A percentile compares a stretch with the other conserved stretches of the same genome.
These are phyloP conservation scores for Suhomyces faveliae DNA, from an alignment of 805 yeast genomes.

Conservation along the genomic window DNA sequence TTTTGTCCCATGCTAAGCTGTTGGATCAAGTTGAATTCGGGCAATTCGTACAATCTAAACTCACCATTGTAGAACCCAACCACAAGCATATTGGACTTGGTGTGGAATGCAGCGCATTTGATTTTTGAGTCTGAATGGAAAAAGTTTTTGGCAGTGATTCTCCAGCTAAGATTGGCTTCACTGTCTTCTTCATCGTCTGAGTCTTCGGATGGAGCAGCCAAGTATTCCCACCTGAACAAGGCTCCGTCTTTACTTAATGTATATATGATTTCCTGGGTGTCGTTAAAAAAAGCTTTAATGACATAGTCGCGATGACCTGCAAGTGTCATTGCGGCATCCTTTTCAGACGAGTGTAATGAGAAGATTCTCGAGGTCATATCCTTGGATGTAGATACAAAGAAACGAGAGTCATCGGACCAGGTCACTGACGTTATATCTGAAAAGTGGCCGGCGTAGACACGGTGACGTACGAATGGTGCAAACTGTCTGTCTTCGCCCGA, in stretches of 20 bases:
- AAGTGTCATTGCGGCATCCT: constrained; percentile 75
- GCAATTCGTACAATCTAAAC: constrained; percentile 86
- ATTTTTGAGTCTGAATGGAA: constrained; percentile 72
- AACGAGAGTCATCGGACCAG: constrained; percentile 92
- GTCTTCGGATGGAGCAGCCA: constrained; percentile 51
- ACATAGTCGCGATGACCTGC: constrained; percentile 94
- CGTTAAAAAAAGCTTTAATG: constrained; percentile 79
- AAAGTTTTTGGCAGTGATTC: constrained; percentile 73
- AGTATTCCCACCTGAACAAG: constrained; percentile 85
- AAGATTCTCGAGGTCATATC: constrained; percentile 87
- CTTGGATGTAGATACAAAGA: constrained; percentile 79
- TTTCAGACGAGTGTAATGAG: constrained; percentile 66
- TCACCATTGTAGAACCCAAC: constrained; percentile 91
- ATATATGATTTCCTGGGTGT: constrained; percentile 85
- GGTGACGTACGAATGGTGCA: constrained; percentile 90
- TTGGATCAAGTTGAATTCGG: constrained; percentile 75
- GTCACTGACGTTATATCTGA: constrained; percentile 72
- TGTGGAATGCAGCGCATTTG: constrained; percentile 81
- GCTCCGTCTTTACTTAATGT: constrained; percentile 96
- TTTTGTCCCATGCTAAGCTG: constrained; percentile 90
- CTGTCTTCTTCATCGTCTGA: constrained; percentile 36
- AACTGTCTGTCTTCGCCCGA: constrained; percentile 82
- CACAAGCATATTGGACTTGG: constrained; percentile 65
- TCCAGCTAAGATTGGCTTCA: constrained; percentile 61
- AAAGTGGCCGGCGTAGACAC: constrained; percentile 91